These are phyloP conservation scores for Lentinula guzmanii DNA, from an alignment of 768 basidiomycete species.

Conservation along the genomic window DNA sequence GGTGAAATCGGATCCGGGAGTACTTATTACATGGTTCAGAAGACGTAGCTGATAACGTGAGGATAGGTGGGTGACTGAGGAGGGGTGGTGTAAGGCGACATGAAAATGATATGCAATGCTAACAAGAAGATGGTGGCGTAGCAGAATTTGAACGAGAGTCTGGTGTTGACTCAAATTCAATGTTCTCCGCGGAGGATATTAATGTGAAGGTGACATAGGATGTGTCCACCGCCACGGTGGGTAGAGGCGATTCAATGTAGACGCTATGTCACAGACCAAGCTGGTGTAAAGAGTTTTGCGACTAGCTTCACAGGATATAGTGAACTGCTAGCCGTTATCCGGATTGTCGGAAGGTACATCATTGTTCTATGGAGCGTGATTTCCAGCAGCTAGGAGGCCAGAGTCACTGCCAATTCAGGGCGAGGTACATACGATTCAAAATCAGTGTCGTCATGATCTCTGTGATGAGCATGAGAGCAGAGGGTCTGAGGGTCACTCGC, in stretches of 20 bases:
- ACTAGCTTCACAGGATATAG: not conserved
- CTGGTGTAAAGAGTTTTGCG: not conserved
- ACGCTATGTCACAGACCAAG: not conserved
- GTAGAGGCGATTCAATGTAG: not conserved
- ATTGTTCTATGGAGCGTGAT: not conserved
- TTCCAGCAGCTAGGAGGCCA: not conserved
- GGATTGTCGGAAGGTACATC: not conserved
- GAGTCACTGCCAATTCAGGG: slow-evolving; percentile 42
- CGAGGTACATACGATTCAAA: slow-evolving; percentile 65
- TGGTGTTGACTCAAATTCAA: too few relatives aligned
- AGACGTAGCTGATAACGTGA: not conserved
- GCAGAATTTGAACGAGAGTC: not conserved
- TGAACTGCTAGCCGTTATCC: not conserved
- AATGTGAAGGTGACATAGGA: not conserved
- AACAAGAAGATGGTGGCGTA: not conserved
- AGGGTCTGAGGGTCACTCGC: slow-evolving; percentile 49
- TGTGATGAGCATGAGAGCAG: slow-evolving; percentile 59
- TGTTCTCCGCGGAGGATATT: not conserved
- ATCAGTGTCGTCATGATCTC: slow-evolving; percentile 74
- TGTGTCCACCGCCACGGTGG: not conserved
- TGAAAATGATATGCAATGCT: not conserved
- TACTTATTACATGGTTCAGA: not conserved
- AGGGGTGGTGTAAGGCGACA: not conserved
- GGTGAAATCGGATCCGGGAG: not conserved
- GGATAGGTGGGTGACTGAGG: not conserved